Evolutionary conservation across 306 rosid genomes (phyloP).

Genomic region (Rosa multiflora): DNA sequence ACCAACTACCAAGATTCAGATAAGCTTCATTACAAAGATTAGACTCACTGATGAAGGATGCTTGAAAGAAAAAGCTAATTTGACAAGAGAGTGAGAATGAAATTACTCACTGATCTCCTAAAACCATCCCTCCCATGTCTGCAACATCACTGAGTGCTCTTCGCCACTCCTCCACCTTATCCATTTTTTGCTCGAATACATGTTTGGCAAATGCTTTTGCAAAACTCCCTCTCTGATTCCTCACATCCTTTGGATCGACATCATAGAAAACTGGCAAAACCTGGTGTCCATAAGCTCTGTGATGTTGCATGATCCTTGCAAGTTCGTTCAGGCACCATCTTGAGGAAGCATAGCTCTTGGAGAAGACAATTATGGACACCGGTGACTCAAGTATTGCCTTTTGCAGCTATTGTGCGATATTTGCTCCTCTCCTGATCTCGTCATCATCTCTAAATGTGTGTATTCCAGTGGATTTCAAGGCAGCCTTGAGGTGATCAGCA

Average conservation of each 20-base stretch:
- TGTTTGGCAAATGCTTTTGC: conserved; percentile 4
- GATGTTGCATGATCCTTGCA: conserved; percentile 2
- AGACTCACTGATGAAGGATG: too few species aligned
- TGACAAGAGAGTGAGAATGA: too few species aligned
- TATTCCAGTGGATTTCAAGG: neutral
- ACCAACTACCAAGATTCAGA: too few species aligned
- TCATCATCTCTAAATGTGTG: conserved; percentile 7
- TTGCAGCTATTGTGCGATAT: neutral
- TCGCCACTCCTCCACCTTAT: conserved; percentile 4
- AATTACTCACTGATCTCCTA: neutral
- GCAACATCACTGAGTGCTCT: neutral
- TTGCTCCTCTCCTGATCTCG: neutral
- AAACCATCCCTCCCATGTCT: conserved; percentile 4
- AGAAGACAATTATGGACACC: neutral
- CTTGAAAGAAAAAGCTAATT: too few species aligned
- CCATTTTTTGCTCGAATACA: neutral
- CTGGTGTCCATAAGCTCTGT: neutral
- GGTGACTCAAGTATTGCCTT: conserved; percentile 1
- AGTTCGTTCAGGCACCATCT: too few species aligned
- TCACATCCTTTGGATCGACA: neutral
- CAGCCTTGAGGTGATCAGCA: neutral
- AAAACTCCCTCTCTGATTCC: neutral
- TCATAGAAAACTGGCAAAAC: neutral
- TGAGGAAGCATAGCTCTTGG: too few species aligned
- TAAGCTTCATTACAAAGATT: too few species aligned